Evolutionary conservation across 2,329 filamentous ascomycete species (phyloP).

Genomic region (Botrytis elliptica): DNA sequence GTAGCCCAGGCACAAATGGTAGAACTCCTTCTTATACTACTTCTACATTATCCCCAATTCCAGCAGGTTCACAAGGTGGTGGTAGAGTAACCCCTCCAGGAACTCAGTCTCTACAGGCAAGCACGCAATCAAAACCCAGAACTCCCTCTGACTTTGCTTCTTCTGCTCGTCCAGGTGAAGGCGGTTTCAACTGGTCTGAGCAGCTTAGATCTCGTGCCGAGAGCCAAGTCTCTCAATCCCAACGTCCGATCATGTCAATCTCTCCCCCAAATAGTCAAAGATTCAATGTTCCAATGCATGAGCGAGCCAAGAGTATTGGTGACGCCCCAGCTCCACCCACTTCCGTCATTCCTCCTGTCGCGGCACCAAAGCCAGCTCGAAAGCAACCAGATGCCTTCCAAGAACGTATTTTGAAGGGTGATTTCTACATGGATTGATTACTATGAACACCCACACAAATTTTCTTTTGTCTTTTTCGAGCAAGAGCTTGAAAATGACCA

Average conservation of each 20-base stretch:
- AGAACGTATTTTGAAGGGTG: conserved; percentile 94
- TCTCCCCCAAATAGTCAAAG: conserved; percentile 46
- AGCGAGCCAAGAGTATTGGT: conserved; percentile 68
- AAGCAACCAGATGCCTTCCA: conserved; percentile 91
- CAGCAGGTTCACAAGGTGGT: conserved; percentile 31
- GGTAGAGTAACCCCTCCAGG: conserved; percentile 33
- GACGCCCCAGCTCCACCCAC: conserved; percentile 58
- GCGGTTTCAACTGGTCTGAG: conserved; percentile 94
- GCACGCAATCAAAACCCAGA: conserved; percentile 55
- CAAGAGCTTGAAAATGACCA: conserved; percentile 3
- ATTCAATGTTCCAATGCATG: conserved; percentile 47
- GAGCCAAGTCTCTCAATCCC: conserved; percentile 61
- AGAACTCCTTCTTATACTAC: conserved; percentile 38
- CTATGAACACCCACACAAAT: not conserved
- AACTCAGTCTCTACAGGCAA: conserved; percentile 49
- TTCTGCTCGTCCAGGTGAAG: conserved; percentile 72
- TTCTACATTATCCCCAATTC: conserved; percentile 33
- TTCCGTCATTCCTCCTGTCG: conserved; percentile 45
- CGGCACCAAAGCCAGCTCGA: conserved; percentile 42
- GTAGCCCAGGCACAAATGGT: conserved; percentile 36
- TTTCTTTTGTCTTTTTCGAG: conserved; percentile 8
- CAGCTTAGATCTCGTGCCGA: conserved; percentile 90
- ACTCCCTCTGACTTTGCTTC: conserved; percentile 63
- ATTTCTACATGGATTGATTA: conserved; percentile 91
- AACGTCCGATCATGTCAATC: conserved; percentile 56